Conservation (phyloP, 495 filamentous ascomycete genomes). For the Ascobolus immersus region DNA sequence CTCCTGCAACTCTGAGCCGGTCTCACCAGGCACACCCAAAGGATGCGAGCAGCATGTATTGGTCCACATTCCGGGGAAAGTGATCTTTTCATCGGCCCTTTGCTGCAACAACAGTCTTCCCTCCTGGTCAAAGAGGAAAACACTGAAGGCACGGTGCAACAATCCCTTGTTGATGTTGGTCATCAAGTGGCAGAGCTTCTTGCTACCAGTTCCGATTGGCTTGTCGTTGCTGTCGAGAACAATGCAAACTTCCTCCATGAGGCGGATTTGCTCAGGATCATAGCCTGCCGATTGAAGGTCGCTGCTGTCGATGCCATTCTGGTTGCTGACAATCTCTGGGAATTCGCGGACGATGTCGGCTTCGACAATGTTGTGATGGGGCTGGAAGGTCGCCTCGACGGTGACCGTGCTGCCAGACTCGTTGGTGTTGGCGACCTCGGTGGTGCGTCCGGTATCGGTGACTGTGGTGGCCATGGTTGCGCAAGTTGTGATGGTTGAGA, state of each 20-base stretch:
- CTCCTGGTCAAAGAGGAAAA: slow-evolving; percentile 82
- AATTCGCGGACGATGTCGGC: too few species aligned
- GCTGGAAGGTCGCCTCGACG: slow-evolving; percentile 14
- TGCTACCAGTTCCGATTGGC: slow-evolving; percentile 90
- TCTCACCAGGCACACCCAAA: slow-evolving; percentile 72
- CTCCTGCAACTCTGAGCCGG: slow-evolving; percentile 54
- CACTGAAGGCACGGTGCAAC: slow-evolving; percentile 89
- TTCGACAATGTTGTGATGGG: slow-evolving; percentile 25
- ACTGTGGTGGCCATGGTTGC: too few species aligned
- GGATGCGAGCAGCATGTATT: slow-evolving; percentile 99
- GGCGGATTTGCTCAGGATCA: slow-evolving; percentile 85
- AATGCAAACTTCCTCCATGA: slow-evolving; percentile 99
- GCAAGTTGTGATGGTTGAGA: too few species aligned
- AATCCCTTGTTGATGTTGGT: slow-evolving; percentile 88
- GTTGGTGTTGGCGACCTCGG: too few species aligned
- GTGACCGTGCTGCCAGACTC: slow-evolving; percentile 16
- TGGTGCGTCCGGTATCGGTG: too few species aligned
- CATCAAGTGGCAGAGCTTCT: slow-evolving; percentile 98
- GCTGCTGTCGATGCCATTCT: too few species aligned
- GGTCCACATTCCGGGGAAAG: slow-evolving; percentile 98
- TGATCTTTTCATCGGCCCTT: slow-evolving; percentile 91
- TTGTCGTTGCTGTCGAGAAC: slow-evolving; percentile 76
- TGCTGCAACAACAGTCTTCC: slow-evolving; percentile 80
- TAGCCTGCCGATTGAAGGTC: too few species aligned
- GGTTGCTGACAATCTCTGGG: too few species aligned